phyloP scores from a whole-genome alignment of 148 eudicot species.

The Salicornia ramosissima region DNA sequence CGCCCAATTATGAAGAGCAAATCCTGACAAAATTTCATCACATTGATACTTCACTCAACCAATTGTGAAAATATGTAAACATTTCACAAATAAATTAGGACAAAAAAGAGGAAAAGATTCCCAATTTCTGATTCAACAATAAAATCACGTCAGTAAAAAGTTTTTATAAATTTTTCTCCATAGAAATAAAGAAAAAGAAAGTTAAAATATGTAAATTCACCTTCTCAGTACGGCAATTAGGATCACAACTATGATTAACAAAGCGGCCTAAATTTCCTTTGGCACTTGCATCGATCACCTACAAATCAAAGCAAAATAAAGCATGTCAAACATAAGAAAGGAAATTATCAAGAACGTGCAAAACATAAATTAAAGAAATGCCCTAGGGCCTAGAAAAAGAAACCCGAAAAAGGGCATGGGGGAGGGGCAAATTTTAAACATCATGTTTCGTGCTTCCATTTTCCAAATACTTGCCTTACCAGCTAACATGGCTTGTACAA shows the following conservation, averaged over 20 bases:
- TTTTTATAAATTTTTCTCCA: too few species aligned
- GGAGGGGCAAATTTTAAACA: too few species aligned
- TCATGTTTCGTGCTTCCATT: neutral
- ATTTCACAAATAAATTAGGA: neutral
- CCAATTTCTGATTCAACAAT: neutral
- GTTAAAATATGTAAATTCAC: slow-evolving; percentile 34
- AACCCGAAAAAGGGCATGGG: neutral
- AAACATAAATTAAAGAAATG: neutral
- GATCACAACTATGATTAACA: slow-evolving; percentile 98
- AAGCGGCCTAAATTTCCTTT: slow-evolving; percentile 98
- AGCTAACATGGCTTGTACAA: neutral
- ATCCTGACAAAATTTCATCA: too few species aligned
- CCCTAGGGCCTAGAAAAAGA: neutral
- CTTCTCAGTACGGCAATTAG: slow-evolving; percentile 98
- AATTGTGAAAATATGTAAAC: neutral
- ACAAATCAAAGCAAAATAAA: slow-evolving; percentile 22
- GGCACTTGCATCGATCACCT: slow-evolving; percentile 95
- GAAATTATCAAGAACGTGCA: slow-evolving; percentile 6
- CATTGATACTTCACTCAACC: neutral
- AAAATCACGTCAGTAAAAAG: too few species aligned
- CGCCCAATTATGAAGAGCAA: too few species aligned
- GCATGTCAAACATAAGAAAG: slow-evolving; percentile 8
- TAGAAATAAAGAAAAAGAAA: slow-evolving; percentile 3
- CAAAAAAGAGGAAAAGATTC: neutral
- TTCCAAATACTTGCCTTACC: neutral